Base-by-base conservation (phyloP, 2,329 filamentous ascomycete genomes). In the Claviceps pazoutovae region DNA sequence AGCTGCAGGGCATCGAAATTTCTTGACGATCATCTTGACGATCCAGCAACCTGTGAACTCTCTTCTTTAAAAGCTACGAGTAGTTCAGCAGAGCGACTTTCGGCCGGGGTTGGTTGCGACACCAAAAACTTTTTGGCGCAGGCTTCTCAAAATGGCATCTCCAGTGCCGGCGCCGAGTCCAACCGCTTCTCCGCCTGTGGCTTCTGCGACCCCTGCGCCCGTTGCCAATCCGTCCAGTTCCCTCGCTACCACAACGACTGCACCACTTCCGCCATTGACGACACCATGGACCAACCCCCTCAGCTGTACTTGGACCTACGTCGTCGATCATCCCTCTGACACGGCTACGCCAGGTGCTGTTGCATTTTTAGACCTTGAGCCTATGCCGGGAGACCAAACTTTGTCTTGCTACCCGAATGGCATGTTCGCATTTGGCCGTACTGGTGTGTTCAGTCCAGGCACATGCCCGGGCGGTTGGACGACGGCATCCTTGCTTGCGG, bases 381-480 rank as follows among this genome's bases (percentile, higher is more conserved):
- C 68, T 7, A 59, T 64, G 19, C 53, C 61, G n/a, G 65, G 60
- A 9, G 66, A 66, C 6, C 67, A 60, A 34, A 68, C 66, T 2
- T 57, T 70, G 46, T 68, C 68, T 2, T 71, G 68, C 52, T 71
- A 71, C 52, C 68, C 68, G 1, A 60, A 67, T 38, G 64, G 64
- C 56, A 71, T 71, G 68, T 70, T 71, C 50, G 58, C 56, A 5
- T 59, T 61, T 14, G 63, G 60, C 13, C 61, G 63, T 19, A 69
- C 66, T 4, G 68, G 68, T 21, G 62, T 69, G 5, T 71, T 68
- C 38, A 70, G 68, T 48, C 68, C 68, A 9, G 68, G 61, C 2
- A 66, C 65, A 26, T 71, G 68, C 46, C 68, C 68, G 39, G 59
- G 62, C 52, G 66, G 68, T 26, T 71, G 68, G 68, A 68, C 66